phyloP scores from a whole-genome alignment of 2,329 filamentous ascomycete genomes.

The Thermoascus crustaceus region DNA sequence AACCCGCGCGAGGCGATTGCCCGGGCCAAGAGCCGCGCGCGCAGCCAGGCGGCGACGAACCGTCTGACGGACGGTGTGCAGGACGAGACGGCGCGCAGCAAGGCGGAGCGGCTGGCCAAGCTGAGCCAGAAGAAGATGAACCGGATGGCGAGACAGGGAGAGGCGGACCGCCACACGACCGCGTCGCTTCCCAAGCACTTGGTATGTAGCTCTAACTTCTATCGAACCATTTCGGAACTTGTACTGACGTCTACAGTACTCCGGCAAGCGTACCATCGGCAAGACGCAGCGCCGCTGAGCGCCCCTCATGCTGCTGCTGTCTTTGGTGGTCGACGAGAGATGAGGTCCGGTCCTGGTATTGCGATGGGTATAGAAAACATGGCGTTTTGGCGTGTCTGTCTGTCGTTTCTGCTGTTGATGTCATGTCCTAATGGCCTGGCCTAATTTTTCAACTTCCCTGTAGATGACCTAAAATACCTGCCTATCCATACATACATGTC shows the following conservation, averaged over 20 bases:
- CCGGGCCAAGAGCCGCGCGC: slow-evolving; percentile 64
- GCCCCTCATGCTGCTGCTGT: slow-evolving; percentile 3
- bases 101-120: slow-evolving; percentile 81
- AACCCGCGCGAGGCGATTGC: slow-evolving; percentile 44
- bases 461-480: no score
- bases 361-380: slow-evolving; percentile 19
- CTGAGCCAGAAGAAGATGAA: slow-evolving; percentile 98
- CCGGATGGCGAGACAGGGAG: slow-evolving; percentile 91
- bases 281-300: slow-evolving; percentile 55
- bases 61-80: slow-evolving; percentile 49
- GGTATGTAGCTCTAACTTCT: slow-evolving; percentile 49
- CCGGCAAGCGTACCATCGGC: slow-evolving; percentile 89
- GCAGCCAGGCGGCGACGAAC: slow-evolving; percentile 44
- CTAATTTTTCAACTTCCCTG: no score
- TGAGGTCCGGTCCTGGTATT: slow-evolving; percentile 24
- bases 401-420: neutral
- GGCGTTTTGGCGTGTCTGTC: slow-evolving; percentile 14
- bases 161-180: slow-evolving; percentile 84
- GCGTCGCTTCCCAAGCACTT: slow-evolving; percentile 82
- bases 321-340: slow-evolving; percentile 14
- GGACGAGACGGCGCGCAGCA: slow-evolving; percentile 57
- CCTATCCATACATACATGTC: no score
- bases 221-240: slow-evolving; percentile 4
- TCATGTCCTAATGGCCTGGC: neutral
- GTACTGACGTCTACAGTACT: slow-evolving; percentile 49